Evolutionary conservation across 2,329 filamentous ascomycete genomes (phyloP).

Genomic region (Dactylellina parvicollis): DNA sequence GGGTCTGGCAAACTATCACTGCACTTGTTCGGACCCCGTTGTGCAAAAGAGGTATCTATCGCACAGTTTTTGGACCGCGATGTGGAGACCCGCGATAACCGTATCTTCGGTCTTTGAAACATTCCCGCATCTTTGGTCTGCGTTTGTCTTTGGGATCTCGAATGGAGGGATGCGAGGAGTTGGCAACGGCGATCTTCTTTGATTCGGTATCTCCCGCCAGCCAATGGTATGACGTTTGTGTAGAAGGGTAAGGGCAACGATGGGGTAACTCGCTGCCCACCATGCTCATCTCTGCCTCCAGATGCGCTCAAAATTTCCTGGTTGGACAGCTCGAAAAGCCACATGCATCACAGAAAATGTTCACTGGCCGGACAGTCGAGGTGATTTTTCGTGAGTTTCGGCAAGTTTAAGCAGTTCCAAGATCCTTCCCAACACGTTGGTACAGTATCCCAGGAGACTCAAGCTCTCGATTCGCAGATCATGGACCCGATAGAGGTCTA

Average conservation of each 20-base stretch:
- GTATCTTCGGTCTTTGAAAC: constrained; percentile 11
- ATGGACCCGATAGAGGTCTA: background rate
- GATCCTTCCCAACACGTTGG: no score
- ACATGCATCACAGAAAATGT: constrained; percentile 8
- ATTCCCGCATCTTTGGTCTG: constrained; percentile 4
- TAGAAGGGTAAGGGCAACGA: constrained; percentile 43
- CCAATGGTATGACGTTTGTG: constrained; percentile 31
- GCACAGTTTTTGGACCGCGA: background rate
- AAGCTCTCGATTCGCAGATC: background rate
- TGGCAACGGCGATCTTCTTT: constrained; percentile 1
- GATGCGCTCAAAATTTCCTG: constrained; percentile 34
- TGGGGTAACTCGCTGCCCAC: constrained; percentile 7
- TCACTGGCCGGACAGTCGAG: background rate
- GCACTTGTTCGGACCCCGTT: no score
- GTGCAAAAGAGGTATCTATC: no score
- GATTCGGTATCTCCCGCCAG: constrained; percentile 10
- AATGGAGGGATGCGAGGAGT: background rate
- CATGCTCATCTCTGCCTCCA: constrained; percentile 36
- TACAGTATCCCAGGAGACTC: background rate
- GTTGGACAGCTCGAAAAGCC: constrained; percentile 15
- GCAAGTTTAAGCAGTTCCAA: background rate
- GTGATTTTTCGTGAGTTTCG: background rate
- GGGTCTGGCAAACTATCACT: background rate
- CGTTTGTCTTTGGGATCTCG: background rate
- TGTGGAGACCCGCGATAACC: background rate